Percentiles rank a stretch among this genome's conserved stretches.
Evolutionary conservation across 139 green algal species (phyloP).

Genomic region (Pleodorina starrii): DNA sequence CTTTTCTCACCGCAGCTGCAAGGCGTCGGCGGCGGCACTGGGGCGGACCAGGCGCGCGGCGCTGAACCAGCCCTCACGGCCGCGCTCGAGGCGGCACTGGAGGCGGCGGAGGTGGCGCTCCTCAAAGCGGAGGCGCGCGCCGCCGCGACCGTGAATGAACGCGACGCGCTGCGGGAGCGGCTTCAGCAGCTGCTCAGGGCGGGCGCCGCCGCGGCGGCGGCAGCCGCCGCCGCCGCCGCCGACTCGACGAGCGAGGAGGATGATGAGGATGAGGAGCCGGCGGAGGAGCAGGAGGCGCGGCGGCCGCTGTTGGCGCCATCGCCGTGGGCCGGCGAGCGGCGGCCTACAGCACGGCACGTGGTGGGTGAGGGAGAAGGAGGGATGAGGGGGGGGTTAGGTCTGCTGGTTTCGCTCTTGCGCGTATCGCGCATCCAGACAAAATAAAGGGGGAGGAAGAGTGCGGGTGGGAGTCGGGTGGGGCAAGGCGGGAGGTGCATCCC

Average conservation of each 20-base stretch:
- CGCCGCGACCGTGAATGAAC: neutral
- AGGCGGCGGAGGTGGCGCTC: slow-evolving; percentile 7
- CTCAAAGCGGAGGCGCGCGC: slow-evolving; percentile 8
- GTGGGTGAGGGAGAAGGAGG: no score
- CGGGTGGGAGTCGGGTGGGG: no score
- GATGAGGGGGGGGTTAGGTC: no score
- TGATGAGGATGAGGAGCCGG: neutral
- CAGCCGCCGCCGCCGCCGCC: neutral
- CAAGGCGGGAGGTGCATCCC: no score
- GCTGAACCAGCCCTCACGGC: neutral
- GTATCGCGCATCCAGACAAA: no score
- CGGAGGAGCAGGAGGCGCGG: neutral
- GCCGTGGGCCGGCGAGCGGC: neutral
- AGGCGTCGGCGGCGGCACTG: no score
- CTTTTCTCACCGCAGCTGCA: no score
- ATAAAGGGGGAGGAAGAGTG: no score
- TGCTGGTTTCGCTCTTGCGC: no score
- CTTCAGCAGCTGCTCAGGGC: neutral
- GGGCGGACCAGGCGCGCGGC: no score
- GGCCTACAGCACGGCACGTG: no score
- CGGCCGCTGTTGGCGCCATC: neutral
- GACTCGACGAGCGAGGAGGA: neutral
- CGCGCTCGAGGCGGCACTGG: slow-evolving; percentile 6
- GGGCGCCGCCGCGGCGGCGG: neutral
- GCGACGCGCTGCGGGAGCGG: neutral